phyloP scores from a whole-genome alignment of 148 eudicot species.

The Rhododendron vialii region DNA sequence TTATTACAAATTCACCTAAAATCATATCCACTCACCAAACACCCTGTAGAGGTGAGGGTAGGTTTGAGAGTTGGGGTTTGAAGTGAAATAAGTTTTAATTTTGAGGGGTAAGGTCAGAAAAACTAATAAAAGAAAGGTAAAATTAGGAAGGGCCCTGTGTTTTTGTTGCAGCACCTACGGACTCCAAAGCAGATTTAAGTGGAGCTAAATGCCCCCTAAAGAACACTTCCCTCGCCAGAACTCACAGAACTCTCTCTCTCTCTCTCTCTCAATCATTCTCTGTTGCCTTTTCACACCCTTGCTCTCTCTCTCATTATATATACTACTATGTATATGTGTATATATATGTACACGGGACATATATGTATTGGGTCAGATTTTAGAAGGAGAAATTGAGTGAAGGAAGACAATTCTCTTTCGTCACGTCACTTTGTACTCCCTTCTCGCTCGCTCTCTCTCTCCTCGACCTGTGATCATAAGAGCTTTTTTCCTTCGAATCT shows the following conservation, averaged over 20 bases:
- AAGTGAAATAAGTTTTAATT: no score
- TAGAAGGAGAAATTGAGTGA: conserved; percentile 7
- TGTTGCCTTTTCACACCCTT: not conserved
- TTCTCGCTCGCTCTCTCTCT: not conserved
- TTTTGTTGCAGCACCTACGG: not conserved
- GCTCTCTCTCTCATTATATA: not conserved
- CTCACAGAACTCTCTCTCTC: not conserved
- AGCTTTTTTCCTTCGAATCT: conserved; percentile 1
- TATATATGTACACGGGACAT: not conserved
- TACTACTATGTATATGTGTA: not conserved
- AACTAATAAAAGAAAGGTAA: no score
- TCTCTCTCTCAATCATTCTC: conserved; percentile 9
- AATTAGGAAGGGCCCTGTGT: no score
- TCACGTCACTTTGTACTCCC: not conserved
- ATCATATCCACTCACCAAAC: no score
- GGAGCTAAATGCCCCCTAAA: not conserved
- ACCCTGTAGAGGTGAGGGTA: no score
- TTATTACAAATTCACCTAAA: no score
- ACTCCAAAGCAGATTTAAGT: not conserved
- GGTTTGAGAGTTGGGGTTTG: no score
- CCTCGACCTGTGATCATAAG: not conserved
- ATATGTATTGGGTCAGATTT: not conserved
- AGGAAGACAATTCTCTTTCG: conserved; percentile 1
- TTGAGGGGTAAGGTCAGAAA: no score
- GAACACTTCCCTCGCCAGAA: not conserved